Evolutionary conservation across 2,329 filamentous ascomycete species (phyloP).

Genomic region (Penicillium sp.): DNA sequence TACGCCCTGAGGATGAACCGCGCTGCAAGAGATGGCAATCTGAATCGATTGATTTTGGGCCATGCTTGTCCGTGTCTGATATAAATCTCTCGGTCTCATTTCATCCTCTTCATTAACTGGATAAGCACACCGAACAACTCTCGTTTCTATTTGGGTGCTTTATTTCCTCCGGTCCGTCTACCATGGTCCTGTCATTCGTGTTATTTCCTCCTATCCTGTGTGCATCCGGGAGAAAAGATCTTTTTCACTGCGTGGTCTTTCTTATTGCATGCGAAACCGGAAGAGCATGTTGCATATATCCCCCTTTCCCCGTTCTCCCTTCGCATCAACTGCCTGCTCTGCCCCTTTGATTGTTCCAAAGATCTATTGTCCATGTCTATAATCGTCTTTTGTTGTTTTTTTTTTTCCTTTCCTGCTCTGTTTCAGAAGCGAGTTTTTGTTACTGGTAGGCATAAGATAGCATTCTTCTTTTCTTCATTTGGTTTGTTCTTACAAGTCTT

Average conservation of each 20-base stretch:
- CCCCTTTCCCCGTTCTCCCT: conserved; percentile 9
- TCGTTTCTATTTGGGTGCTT: not conserved
- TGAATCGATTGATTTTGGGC: not conserved
- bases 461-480: conserved; percentile 17
- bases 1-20: not conserved
- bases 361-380: conserved; percentile 28
- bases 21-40: not conserved
- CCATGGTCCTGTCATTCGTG: conserved; percentile 2
- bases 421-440: conserved; percentile 26
- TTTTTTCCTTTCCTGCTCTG: conserved; percentile 20
- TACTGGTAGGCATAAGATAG: conserved; percentile 26
- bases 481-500: conserved; percentile 5
- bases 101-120: not conserved
- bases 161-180: not conserved
- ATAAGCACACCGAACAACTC: not conserved
- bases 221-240: conserved; percentile 5
- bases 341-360: conserved; percentile 17
- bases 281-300: conserved; percentile 25
- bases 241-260: conserved; percentile 7
- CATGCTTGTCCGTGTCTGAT: not conserved
- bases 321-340: conserved; percentile 9
- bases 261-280: conserved; percentile 3
- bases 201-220: conserved; percentile 1
- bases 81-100: not conserved
- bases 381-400: conserved; percentile 18